Evolutionary conservation across 768 basidiomycete genomes (phyloP), one percentile per base, ranked within the genome.

Genomic region (Phanerochaete carnosa): DNA sequence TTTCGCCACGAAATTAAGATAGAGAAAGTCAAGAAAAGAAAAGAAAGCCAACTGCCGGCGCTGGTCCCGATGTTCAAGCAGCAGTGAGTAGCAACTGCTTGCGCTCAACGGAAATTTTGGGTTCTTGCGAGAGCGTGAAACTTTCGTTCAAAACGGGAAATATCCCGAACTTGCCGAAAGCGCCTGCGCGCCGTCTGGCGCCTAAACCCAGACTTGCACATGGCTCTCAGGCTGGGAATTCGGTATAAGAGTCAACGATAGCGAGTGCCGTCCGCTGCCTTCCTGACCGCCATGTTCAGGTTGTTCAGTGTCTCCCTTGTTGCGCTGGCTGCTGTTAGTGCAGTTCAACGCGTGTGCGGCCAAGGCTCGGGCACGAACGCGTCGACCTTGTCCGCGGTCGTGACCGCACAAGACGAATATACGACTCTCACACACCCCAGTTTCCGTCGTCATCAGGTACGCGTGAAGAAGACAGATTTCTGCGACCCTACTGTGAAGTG

Each of bases 401-500:
- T 55, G 32, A 43, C 64, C 1, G 68, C 70, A 7, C 65, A 66
- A 60, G 61, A 68, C 46, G 63, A 55, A 19, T 71, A 53, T 46
- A 58, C 62, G 0, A 60, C 64, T 13, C 57, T 72, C 25, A 54
- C 35, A 8, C 82, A 83, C 67, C 76, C 85, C 4, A 72, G 70
- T 7, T 85, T 84, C 61, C 84, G 85, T 22, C 69, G 74, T 37
- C 80, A 86, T 60, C 74, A 77, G 51, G 77, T 87, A 45, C 79
- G 86, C 43, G 72, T 88, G 64, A 87, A 86, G 75, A 85, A 84
- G 70, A 81, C 74, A 37, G 66, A 75, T 54, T 87, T 87, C 67
- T 87, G 86, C 63, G 85, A 87, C 67, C 79, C 83, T 15, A 87
- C 85, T 16, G 85, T 87, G 45, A 83, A 81, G 83, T 84, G 45